Evolutionary conservation across 768 basidiomycete species (phyloP), one percentile per base, ranked within the genome.

Genomic region (Kwoniella bestiolae): DNA sequence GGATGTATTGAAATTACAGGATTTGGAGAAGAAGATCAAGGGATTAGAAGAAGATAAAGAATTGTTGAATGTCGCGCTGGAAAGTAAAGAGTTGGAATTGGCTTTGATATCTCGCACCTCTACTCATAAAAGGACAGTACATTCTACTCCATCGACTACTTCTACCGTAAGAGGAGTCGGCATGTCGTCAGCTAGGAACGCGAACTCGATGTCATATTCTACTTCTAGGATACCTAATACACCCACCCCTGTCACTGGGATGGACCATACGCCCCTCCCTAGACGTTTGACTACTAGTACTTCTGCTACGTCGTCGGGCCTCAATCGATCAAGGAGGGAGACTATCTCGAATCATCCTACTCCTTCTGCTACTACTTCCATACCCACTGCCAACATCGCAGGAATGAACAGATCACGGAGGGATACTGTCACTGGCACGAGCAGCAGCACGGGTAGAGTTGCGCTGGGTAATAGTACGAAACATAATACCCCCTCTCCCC

Each of bases 1-100:
- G 9, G 63, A 52, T 11, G 51, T 45, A 49, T 28, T 69, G 1
- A 41, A 34, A 11, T 35, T 16, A 28, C 28, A 57, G 21, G 63
- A 61, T 16, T 29, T 65, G 32, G 49, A 50, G 35, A 65, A 65
- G 59, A 56, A 31, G 23, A 8, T 65, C 5, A 38, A 57, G 31
- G 28, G 12, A 9, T 23, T 65, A 21, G 68, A 69, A 45, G 63
- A 69, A 16, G 68, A 69, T 41, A 65, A 65, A 38, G 68, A 69
- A 35, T 28, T 69, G 12, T 47, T 65, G 38, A 69, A 69, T 34
- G 60, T 69, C 6, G 68, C 63, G 11, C 32, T 69, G 45, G 63
- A 69, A 46, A 64, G 62, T 41, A 65, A 62, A 45, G 31, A 31
- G 1, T 26, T 65, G 58, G 63, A 69, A 56, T 46, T 69, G 52